Evolutionary conservation across 805 yeast genomes (phyloP).

Genomic region (Cyberlindnera americana): DNA sequence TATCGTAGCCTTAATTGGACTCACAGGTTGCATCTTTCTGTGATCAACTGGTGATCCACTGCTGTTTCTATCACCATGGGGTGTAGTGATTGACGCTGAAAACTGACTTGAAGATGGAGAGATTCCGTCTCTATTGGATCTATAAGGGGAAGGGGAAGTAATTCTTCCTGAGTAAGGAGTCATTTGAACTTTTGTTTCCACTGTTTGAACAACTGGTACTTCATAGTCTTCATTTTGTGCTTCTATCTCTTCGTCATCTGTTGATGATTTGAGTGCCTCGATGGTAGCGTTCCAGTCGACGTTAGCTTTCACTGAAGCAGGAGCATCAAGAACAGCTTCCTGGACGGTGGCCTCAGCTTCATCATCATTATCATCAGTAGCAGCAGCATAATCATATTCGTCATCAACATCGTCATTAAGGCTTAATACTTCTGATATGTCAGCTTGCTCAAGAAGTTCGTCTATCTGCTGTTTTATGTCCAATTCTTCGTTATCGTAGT

Average conservation of each 20-base stretch:
- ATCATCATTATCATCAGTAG: not conserved
- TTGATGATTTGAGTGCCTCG: slow-evolving; percentile 15
- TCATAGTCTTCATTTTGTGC: slow-evolving; percentile 1
- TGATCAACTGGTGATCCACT: slow-evolving; percentile 3
- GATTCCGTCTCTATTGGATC: not conserved
- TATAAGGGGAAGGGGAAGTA: slow-evolving; percentile 12
- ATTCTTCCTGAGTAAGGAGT: slow-evolving; percentile 21
- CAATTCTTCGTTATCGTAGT: not conserved
- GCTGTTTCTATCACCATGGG: not conserved
- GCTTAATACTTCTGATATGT: too few relatives aligned
- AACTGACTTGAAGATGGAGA: slow-evolving; percentile 7
- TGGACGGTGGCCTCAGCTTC: not conserved
- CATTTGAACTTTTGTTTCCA: slow-evolving; percentile 5
- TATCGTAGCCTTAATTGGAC: slow-evolving; percentile 8
- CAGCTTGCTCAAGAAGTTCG: too few relatives aligned
- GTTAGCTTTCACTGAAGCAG: slow-evolving; percentile 5
- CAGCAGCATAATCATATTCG: too few relatives aligned
- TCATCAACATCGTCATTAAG: too few relatives aligned
- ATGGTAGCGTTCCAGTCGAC: slow-evolving; percentile 27
- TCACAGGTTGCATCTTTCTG: slow-evolving; percentile 9
- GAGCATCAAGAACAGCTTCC: not conserved
- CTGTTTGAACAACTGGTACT: not conserved
- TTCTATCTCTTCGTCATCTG: not conserved
- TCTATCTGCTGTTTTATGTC: too few relatives aligned
- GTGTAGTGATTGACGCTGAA: slow-evolving; percentile 1